These are phyloP conservation scores for Primulina tabacum DNA, from an alignment of 257 asterid genomes.

Conservation along the genomic window DNA sequence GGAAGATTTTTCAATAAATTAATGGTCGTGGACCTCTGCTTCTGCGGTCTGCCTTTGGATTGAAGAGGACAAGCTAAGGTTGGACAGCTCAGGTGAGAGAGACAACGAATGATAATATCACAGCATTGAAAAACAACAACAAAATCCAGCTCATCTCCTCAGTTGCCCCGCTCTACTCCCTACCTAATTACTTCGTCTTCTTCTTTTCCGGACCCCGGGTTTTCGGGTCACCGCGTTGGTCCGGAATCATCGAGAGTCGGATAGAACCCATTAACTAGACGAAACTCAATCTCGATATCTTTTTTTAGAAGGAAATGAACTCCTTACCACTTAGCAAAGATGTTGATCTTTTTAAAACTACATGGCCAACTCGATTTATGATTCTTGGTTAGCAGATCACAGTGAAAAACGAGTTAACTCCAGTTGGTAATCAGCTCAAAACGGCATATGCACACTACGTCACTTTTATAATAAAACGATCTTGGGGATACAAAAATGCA, in stretches of 20 bases:
- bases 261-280: no score
- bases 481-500: no score
- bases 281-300: no score
- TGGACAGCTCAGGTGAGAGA: slow-evolving; percentile 1
- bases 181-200: not conserved
- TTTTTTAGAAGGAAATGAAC: no score
- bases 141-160: not conserved
- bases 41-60: not conserved
- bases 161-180: not conserved
- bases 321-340: no score
- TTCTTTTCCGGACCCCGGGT: not conserved
- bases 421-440: not conserved
- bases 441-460: not conserved
- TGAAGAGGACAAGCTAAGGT: not conserved
- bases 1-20: not conserved
- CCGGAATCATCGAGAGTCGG: no score
- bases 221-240: no score
- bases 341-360: no score
- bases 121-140: not conserved
- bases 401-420: not conserved
- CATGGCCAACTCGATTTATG: not conserved
- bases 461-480: not conserved
- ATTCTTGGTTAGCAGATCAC: no score
- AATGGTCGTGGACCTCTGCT: not conserved
- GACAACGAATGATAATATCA: not conserved